Conservation (phyloP, 805 yeast species). For the Wickerhamomyces subpelliculosus region DNA sequence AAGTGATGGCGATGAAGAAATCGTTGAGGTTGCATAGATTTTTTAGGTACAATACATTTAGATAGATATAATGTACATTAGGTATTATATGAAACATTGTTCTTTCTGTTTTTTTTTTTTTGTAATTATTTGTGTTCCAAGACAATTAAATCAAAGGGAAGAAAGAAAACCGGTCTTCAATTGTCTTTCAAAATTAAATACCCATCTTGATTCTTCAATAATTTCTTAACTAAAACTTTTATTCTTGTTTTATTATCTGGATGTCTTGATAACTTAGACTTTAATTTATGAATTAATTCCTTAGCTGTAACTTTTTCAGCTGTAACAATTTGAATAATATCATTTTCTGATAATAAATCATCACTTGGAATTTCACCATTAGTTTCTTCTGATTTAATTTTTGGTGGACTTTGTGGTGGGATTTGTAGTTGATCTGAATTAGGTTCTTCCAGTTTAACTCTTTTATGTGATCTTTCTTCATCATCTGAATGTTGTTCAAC, state of each 20-base stretch:
- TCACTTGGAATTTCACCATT: conserved; percentile 4
- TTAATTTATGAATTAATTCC: conserved; percentile 54
- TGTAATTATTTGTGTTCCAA: background rate
- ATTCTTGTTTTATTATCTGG: conserved; percentile 57
- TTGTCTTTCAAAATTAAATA: conserved; percentile 17
- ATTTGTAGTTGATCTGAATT: conserved; percentile 14
- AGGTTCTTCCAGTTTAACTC: conserved; percentile 32
- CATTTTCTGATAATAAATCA: conserved; percentile 7
- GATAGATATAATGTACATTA: too few species aligned
- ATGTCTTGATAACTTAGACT: conserved; percentile 55
- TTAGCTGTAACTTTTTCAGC: conserved; percentile 43
- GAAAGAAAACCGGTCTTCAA: background rate
- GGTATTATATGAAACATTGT: too few species aligned
- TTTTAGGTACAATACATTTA: background rate
- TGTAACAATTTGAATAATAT: conserved; percentile 35
- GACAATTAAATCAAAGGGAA: background rate
- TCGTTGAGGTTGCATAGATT: conserved; percentile 28
- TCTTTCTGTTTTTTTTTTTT: background rate
- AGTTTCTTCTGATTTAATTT: background rate
- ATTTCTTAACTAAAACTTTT: conserved; percentile 48
- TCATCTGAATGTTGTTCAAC: conserved; percentile 23
- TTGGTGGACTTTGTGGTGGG: conserved; percentile 11
- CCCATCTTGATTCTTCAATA: conserved; percentile 41
- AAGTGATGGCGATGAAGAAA: conserved; percentile 21
- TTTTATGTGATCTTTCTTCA: conserved; percentile 30